Conservation (phyloP, 495 filamentous ascomycete genomes). For the Podospora pseudopauciseta region DNA sequence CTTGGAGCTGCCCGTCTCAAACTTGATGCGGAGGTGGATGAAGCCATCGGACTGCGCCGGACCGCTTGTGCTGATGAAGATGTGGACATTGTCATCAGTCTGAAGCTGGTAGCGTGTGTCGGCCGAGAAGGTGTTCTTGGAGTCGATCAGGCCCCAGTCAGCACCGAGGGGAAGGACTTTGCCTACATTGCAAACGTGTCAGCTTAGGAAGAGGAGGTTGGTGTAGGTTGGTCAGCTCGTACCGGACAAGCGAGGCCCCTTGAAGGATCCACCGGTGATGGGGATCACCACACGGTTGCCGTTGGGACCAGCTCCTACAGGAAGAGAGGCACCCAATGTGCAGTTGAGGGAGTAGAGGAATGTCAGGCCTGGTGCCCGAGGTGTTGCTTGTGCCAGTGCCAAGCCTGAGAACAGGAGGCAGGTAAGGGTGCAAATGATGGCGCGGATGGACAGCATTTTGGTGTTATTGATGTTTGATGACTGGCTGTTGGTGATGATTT, state of each 20-base stretch:
- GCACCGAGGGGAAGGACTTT: constrained; percentile 31
- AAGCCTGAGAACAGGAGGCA: neutral
- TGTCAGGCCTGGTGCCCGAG: constrained; percentile 22
- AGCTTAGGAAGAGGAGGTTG: too few species aligned
- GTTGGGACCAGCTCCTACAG: constrained; percentile 20
- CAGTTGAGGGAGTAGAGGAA: constrained; percentile 32
- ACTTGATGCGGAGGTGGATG: constrained; percentile 25
- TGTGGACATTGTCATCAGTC: constrained; percentile 31
- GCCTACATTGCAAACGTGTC: constrained; percentile 16
- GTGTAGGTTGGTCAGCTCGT: neutral
- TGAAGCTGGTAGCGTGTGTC: constrained; percentile 32
- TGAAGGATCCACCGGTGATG: constrained; percentile 27
- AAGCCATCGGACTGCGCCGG: constrained; percentile 27
- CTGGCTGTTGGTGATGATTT: neutral
- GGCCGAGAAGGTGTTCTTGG: constrained; percentile 23
- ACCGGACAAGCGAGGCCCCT: constrained; percentile 24
- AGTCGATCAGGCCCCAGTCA: constrained; percentile 30
- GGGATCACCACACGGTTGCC: constrained; percentile 26
- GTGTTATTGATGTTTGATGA: neutral
- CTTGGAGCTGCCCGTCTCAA: constrained; percentile 28
- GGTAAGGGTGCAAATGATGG: neutral
- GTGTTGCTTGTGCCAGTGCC: constrained; percentile 3
- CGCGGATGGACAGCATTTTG: constrained; percentile 10
- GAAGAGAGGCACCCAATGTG: constrained; percentile 19
- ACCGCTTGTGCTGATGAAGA: constrained; percentile 30